These are phyloP conservation scores for Microbotryum silenes-acaulis DNA, from an alignment of 1,284 basidiomycete species.

Conservation along the genomic window DNA sequence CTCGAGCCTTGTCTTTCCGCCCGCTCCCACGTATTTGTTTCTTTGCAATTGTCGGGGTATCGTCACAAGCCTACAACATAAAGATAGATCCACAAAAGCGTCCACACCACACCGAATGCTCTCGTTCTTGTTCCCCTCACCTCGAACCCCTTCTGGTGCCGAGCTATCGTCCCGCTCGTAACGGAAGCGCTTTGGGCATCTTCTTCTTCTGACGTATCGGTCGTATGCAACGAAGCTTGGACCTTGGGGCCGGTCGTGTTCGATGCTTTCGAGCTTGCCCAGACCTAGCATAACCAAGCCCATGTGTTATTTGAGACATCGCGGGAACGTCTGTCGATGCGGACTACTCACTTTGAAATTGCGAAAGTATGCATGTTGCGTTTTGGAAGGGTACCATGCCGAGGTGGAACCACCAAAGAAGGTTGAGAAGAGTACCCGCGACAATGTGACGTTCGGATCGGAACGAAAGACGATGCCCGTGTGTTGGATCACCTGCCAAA, in stretches of 20 bases:
- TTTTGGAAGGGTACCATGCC: too few relatives aligned
- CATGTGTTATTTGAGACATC: neutral
- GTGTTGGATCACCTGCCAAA: conserved; percentile 5
- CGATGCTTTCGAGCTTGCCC: neutral
- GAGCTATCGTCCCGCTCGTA: too few relatives aligned
- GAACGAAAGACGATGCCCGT: conserved; percentile 16
- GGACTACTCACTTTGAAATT: conserved; percentile 9
- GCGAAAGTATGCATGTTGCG: conserved; percentile 1
- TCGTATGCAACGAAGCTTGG: conserved; percentile 3
- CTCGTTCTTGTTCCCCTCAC: too few relatives aligned
- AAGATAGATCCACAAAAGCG: too few relatives aligned
- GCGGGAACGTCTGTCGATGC: neutral
- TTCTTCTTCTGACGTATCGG: too few relatives aligned
- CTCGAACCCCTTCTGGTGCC: too few relatives aligned
- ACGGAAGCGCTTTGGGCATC: too few relatives aligned
- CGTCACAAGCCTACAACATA: too few relatives aligned
- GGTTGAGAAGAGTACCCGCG: conserved; percentile 22
- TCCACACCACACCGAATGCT: too few relatives aligned
- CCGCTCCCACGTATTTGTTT: too few relatives aligned
- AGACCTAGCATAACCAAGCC: conserved; percentile 3
- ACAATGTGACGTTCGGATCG: conserved; percentile 8
- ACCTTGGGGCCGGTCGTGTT: conserved; percentile 18
- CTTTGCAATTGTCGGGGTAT: too few relatives aligned
- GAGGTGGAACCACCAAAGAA: conserved; percentile 20
- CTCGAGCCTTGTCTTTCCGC: too few relatives aligned